These are phyloP conservation scores for Scedosporium aurantiacum DNA, from an alignment of 2,329 filamentous ascomycete species.

Conservation along the genomic window DNA sequence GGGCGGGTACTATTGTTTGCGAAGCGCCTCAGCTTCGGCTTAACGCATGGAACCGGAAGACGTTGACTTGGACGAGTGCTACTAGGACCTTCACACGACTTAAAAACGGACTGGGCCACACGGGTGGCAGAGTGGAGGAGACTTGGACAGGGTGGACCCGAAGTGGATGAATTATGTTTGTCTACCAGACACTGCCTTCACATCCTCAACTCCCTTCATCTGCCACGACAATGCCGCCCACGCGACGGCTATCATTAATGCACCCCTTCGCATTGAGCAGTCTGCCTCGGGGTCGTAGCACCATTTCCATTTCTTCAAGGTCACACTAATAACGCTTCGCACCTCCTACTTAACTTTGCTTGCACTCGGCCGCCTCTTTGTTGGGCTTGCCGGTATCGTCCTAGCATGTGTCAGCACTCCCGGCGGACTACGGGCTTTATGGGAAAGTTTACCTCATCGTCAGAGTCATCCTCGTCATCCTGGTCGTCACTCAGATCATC, in stretches of 20 bases:
- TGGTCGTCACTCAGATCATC: slow-evolving; percentile 76
- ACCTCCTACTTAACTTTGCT: slow-evolving; percentile 63
- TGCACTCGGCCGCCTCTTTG: slow-evolving; percentile 91
- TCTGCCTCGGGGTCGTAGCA: too few species aligned
- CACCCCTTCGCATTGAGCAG: too few species aligned
- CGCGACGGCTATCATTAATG: too few species aligned
- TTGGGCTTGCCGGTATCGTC: slow-evolving; percentile 83
- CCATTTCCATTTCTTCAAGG: too few species aligned
- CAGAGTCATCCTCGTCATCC: slow-evolving; percentile 71
- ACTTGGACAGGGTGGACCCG: not conserved
- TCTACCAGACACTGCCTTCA: not conserved
- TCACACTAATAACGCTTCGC: not conserved
- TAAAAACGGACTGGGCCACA: too few species aligned
- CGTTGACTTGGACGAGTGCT: too few species aligned
- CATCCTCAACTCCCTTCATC: not conserved
- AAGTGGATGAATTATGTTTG: not conserved
- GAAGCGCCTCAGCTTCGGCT: too few species aligned
- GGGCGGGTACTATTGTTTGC: too few species aligned
- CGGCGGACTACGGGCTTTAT: not conserved
- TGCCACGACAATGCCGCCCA: too few species aligned
- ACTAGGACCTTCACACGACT: too few species aligned
- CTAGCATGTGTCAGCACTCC: slow-evolving; percentile 28
- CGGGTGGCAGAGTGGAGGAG: too few species aligned
- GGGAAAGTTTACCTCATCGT: slow-evolving; percentile 54
- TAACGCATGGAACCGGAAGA: too few species aligned